Conservation (phyloP, 1,284 basidiomycete species). For the Moniliella sp. region DNA sequence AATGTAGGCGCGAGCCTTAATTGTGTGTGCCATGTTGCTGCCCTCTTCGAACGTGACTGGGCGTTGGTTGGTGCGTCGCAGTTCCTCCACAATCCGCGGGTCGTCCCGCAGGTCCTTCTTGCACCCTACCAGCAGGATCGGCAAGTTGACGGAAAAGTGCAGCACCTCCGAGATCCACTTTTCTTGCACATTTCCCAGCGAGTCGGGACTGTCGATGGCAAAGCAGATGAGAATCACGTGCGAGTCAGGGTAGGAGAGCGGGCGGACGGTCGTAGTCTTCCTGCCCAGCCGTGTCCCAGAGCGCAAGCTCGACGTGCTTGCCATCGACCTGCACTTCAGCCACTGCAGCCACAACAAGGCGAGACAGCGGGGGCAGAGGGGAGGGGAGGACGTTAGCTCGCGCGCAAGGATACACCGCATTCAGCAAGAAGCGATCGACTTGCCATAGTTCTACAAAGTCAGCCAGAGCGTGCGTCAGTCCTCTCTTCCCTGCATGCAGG, state of each 20-base stretch:
- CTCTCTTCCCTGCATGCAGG: too few species aligned
- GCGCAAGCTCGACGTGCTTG: conserved; percentile 70
- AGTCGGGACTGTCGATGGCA: conserved; percentile 72
- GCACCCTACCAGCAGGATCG: conserved; percentile 66
- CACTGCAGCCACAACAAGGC: conserved; percentile 44
- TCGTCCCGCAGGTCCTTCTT: conserved; percentile 41
- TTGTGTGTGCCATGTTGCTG: conserved; percentile 46
- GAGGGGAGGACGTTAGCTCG: not conserved
- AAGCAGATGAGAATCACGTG: conserved; percentile 85
- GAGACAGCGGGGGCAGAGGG: not conserved
- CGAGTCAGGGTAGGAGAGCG: conserved; percentile 66
- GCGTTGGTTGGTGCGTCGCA: conserved; percentile 31
- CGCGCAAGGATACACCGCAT: not conserved
- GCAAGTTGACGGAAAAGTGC: conserved; percentile 68
- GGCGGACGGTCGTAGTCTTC: conserved; percentile 44
- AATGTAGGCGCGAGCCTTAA: conserved; percentile 64
- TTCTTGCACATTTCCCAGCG: conserved; percentile 80
- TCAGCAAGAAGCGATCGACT: not conserved
- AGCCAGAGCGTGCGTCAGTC: too few species aligned
- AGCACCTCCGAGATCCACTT: conserved; percentile 90
- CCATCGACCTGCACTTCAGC: conserved; percentile 73
- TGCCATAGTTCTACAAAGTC: too few species aligned
- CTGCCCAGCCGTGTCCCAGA: conserved; percentile 89
- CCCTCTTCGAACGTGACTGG: conserved; percentile 29
- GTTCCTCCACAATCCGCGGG: conserved; percentile 33